Conservation (phyloP, 1,284 basidiomycete species). For the Hymenochaete sp. region DNA sequence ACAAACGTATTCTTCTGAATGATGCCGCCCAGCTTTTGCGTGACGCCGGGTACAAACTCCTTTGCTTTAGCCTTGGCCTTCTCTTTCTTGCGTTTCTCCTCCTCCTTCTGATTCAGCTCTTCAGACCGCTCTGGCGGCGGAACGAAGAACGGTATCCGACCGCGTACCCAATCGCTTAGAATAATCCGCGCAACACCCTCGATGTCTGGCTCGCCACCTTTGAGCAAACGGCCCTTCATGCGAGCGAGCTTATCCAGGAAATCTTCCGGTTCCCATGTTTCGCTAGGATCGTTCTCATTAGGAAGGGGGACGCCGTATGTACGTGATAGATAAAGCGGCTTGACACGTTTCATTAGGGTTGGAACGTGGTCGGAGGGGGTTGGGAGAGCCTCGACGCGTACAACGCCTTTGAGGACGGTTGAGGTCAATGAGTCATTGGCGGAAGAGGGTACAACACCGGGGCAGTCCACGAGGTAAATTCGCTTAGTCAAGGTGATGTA, state of each 20-base stretch:
- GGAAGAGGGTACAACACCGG: slow-evolving; percentile 94
- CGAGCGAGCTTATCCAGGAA: slow-evolving; percentile 83
- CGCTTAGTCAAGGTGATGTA: slow-evolving; percentile 94
- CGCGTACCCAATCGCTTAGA: slow-evolving; percentile 95
- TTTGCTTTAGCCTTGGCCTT: slow-evolving; percentile 29
- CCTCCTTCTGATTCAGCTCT: slow-evolving; percentile 57
- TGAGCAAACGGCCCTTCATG: slow-evolving; percentile 87
- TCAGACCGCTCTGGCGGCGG: slow-evolving; percentile 68
- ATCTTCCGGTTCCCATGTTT: slow-evolving; percentile 65
- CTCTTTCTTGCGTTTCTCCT: slow-evolving; percentile 35
- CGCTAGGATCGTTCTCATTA: slow-evolving; percentile 40
- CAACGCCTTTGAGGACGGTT: slow-evolving; percentile 94
- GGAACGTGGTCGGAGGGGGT: slow-evolving; percentile 94
- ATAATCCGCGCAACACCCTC: slow-evolving; percentile 94
- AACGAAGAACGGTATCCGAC: slow-evolving; percentile 87
- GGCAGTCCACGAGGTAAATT: slow-evolving; percentile 99
- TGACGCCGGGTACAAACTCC: slow-evolving; percentile 42
- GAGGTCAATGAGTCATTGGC: slow-evolving; percentile 85
- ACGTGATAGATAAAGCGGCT: slow-evolving; percentile 86
- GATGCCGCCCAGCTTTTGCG: slow-evolving; percentile 67
- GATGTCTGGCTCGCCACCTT: slow-evolving; percentile 90
- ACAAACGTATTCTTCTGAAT: slow-evolving; percentile 82
- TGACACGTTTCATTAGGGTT: slow-evolving; percentile 79
- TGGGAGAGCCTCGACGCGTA: slow-evolving; percentile 92
- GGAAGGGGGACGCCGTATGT: slow-evolving; percentile 78